Evolutionary conservation across 2,329 filamentous ascomycete species (phyloP).

Genomic region (Purpureocillium lavendulum): DNA sequence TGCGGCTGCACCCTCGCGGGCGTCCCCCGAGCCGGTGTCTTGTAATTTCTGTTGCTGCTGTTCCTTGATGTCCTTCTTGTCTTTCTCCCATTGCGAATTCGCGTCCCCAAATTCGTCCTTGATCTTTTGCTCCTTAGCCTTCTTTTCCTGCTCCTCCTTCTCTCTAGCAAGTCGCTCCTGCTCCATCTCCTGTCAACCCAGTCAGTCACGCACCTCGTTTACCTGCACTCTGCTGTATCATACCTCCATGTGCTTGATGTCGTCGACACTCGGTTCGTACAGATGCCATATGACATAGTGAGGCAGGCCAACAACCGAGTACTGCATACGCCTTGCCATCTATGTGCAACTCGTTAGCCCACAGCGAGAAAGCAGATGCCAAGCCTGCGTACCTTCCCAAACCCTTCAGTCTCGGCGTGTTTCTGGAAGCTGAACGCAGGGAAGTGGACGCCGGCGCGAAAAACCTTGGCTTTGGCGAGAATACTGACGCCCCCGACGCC

Average conservation of each 20-base stretch:
- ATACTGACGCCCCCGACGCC: constrained; percentile 97
- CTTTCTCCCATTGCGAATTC: constrained; percentile 78
- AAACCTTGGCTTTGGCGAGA: constrained; percentile 89
- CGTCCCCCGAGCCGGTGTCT: constrained; percentile 3
- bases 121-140: constrained; percentile 63
- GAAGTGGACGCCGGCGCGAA: constrained; percentile 92
- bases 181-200: constrained; percentile 71
- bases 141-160: constrained; percentile 58
- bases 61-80: constrained; percentile 71
- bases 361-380: background rate
- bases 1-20: constrained; percentile 3
- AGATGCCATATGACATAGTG: constrained; percentile 99
- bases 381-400: constrained; percentile 72
- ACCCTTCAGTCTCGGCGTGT: constrained; percentile 96
- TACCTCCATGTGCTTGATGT: constrained; percentile 92
- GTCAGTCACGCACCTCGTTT: background rate
- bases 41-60: constrained; percentile 3
- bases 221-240: constrained; percentile 8
- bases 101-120: constrained; percentile 73
- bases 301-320: constrained; percentile 87
- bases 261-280: constrained; percentile 97
- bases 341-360: constrained; percentile 23
- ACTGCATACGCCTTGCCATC: constrained; percentile 97
- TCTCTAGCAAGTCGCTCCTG: constrained; percentile 73
- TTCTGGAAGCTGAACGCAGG: constrained; percentile 98